These are phyloP conservation scores for Scheffersomyces amazonensis DNA, from an alignment of 805 yeast genomes.

Conservation along the genomic window DNA sequence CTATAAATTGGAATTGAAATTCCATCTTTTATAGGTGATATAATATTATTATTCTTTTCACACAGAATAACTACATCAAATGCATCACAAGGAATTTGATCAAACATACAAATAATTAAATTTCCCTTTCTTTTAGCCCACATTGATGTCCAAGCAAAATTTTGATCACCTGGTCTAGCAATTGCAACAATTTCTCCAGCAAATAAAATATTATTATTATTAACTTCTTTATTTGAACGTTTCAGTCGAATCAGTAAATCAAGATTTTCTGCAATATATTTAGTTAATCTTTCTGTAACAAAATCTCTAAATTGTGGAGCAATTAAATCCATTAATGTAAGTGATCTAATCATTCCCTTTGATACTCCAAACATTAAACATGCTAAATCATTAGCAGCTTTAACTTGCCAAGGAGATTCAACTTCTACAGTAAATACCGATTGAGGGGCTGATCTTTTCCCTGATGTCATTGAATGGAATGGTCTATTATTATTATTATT, in stretches of 20 bases:
- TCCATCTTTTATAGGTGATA: neutral
- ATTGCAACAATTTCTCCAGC: constrained; percentile 87
- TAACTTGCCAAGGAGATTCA: constrained; percentile 73
- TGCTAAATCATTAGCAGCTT: constrained; percentile 87
- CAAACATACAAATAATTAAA: constrained; percentile 78
- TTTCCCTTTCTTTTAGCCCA: constrained; percentile 83
- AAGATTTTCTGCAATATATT: constrained; percentile 15
- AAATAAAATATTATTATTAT: constrained; percentile 50
- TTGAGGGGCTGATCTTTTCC: constrained; percentile 72
- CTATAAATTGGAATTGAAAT: constrained; percentile 11
- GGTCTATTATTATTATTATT: constrained; percentile 34
- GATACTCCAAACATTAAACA: constrained; percentile 84
- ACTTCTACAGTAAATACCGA: constrained; percentile 80
- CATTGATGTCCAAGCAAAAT: constrained; percentile 77
- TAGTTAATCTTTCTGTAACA: constrained; percentile 54
- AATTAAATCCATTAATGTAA: constrained; percentile 71
- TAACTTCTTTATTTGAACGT: constrained; percentile 10
- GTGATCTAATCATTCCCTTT: constrained; percentile 54
- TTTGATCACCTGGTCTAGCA: constrained; percentile 57
- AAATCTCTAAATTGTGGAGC: constrained; percentile 74
- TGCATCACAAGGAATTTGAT: constrained; percentile 70
- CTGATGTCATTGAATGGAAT: constrained; percentile 63
- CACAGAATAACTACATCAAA: constrained; percentile 49
- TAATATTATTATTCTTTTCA: neutral
- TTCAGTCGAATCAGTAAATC: constrained; percentile 13